Base-by-base conservation (phyloP, 441 rosid species). In the Populus hybrid region DNA sequence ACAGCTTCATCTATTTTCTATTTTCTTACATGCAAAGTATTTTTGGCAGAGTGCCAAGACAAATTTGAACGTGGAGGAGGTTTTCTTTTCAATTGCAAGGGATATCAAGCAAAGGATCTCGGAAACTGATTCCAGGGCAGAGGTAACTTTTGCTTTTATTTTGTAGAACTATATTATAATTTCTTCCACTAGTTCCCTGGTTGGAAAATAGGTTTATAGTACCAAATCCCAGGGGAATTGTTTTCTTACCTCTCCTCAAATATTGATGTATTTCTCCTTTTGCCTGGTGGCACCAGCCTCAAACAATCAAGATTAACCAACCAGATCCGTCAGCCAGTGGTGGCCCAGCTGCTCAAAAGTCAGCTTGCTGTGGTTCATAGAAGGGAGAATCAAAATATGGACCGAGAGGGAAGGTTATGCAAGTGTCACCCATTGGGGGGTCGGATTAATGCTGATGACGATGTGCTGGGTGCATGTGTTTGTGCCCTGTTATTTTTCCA, bases 61-160 rank as follows among this genome's bases (percentile, higher is more conserved):
- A 14, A 92, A 91, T 84, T 80, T 92, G 75, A 94, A 94, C 71
- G 95, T 94, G 78, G 98, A 94, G 85, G 93, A 94, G 80, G 95
- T 91, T 83, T 94, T 94, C 93, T 92, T 94, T 81, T 91, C 97
- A 75, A 91, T 92, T 74, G 97, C 90, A 38, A 85, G 92, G 83
- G 98, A 92, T 77, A 93, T 92, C 71, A 92, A 90, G 91, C 94
- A 90, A 84, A 89, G 98, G 84, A 94, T 93, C 66, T 86, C 93
- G 66, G 97, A 92, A 69, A 90, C 88, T 1, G 94, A 90, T 80
- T 81, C 94, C 5, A 82, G 77, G 78, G 87, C 89, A 68, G 90
- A 93, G 91, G 94, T 93, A 85, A 35, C 20, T 3, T 26, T 66
- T 66, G 7, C 18, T 28, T 18, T 28, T 32, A 50, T 50, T 50